These are phyloP conservation scores for Melocanna baccifera DNA, from an alignment of 176 grass and related monocot species.

Conservation along the genomic window DNA sequence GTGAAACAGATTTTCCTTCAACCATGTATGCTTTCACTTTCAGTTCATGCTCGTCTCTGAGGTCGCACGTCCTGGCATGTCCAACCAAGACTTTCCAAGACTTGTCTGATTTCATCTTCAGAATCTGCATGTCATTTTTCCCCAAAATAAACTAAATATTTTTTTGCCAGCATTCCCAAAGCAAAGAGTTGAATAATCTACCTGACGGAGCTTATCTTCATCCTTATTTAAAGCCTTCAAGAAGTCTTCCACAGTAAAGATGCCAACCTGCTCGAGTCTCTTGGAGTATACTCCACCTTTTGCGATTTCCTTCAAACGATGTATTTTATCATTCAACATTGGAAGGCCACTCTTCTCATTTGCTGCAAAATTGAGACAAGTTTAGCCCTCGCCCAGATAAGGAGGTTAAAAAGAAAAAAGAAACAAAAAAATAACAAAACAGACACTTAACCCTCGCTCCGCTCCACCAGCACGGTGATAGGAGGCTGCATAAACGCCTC, in stretches of 20 bases:
- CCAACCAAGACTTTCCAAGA: background rate
- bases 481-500: too few species aligned
- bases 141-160: background rate
- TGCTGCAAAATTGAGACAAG: background rate
- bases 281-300: background rate
- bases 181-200: background rate
- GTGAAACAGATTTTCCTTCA: background rate
- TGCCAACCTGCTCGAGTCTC: background rate
- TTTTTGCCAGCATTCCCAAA: background rate
- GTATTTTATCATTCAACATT: background rate
- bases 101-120: background rate
- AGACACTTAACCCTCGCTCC: too few species aligned
- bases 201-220: background rate
- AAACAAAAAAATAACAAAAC: too few species aligned
- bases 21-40: background rate
- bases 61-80: background rate
- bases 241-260: background rate
- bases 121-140: background rate
- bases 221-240: slow-evolving; percentile 17
- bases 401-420: too few species aligned
- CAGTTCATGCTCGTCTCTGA: background rate
- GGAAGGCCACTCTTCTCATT: slow-evolving; percentile 12
- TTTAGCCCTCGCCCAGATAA: too few species aligned
- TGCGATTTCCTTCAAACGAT: background rate
- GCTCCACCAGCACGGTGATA: too few species aligned